A percentile compares a stretch with the other conserved stretches of the same genome.
phyloP scores from a whole-genome alignment of 345 rosid species.

The Chamaenerion angustifolium region DNA sequence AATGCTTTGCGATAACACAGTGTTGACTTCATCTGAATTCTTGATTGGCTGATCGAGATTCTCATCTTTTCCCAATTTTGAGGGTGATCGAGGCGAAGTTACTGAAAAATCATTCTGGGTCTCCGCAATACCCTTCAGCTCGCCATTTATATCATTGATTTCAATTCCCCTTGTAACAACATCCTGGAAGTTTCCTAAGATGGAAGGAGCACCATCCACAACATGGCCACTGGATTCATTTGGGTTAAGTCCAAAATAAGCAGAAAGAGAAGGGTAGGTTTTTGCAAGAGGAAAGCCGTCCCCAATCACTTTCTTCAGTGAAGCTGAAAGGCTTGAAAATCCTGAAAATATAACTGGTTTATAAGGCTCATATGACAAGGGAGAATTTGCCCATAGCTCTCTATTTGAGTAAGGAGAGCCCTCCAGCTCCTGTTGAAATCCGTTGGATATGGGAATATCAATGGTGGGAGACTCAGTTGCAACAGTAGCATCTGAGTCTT shows the following conservation, averaged over 20 bases:
- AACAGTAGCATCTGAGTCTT: neutral
- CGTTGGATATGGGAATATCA: constrained; percentile 40
- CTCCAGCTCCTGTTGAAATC: constrained; percentile 23
- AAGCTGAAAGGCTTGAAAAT: constrained; percentile 68
- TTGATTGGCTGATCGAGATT: constrained; percentile 19
- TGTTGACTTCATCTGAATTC: constrained; percentile 28
- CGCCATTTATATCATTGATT: constrained; percentile 15
- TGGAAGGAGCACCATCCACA: constrained; percentile 13
- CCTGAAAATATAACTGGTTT: constrained; percentile 64
- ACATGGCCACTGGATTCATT: constrained; percentile 16
- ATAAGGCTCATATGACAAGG: constrained; percentile 52
- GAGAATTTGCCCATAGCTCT: constrained; percentile 13
- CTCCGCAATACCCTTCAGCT: constrained; percentile 17
- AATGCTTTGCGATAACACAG: constrained; percentile 52
- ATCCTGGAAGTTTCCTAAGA: constrained; percentile 14
- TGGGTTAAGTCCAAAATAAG: constrained; percentile 43
- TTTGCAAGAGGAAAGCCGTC: constrained; percentile 26
- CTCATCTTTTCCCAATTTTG: constrained; percentile 15
- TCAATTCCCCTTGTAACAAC: constrained; percentile 17
- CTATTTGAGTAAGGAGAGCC: constrained; percentile 10
- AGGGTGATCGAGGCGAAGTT: constrained; percentile 16
- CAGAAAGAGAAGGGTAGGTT: constrained; percentile 36
- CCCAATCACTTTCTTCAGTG: constrained; percentile 51
- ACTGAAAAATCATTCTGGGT: constrained; percentile 2
- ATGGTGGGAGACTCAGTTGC: constrained; percentile 11